Conservation (phyloP, 208 protist genomes). For the Phytomonas serpens region DNA sequence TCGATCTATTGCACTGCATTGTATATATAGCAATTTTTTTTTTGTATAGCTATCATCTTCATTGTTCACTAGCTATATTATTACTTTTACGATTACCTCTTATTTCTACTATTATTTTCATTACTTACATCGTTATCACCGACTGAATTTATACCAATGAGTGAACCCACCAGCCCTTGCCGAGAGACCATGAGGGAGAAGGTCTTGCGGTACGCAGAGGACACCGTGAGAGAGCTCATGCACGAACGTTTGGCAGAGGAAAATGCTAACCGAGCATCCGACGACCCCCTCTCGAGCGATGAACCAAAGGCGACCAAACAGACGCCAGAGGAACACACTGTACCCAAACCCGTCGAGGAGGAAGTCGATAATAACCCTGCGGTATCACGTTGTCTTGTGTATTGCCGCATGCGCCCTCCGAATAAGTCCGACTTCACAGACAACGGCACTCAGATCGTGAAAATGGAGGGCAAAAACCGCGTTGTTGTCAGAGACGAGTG, state of each 20-base stretch:
- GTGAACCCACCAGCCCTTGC: slow-evolving; percentile 2
- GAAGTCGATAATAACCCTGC: slow-evolving; percentile 7
- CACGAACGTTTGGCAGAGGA: background rate
- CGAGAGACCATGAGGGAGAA: background rate
- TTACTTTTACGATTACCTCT: background rate
- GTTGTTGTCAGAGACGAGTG: slow-evolving; percentile 74
- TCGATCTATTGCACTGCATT: background rate
- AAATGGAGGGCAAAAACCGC: slow-evolving; percentile 29
- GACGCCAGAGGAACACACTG: slow-evolving; percentile 5
- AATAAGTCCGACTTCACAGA: slow-evolving; percentile 68
- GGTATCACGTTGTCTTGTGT: slow-evolving; percentile 70
- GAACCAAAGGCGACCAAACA: slow-evolving; percentile 14
- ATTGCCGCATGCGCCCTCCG: slow-evolving; percentile 61
- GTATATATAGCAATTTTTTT: background rate
- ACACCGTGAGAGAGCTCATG: background rate
- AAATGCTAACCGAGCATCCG: background rate
- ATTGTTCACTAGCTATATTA: background rate
- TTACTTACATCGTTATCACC: background rate
- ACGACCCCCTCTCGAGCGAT: background rate
- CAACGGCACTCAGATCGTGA: slow-evolving; percentile 45
- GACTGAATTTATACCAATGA: background rate
- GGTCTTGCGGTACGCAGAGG: background rate
- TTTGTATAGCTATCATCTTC: background rate
- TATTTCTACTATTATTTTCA: background rate
- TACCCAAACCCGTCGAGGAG: background rate